phyloP scores from a whole-genome alignment of 768 basidiomycete species.

The Pisolithus sp. region DNA sequence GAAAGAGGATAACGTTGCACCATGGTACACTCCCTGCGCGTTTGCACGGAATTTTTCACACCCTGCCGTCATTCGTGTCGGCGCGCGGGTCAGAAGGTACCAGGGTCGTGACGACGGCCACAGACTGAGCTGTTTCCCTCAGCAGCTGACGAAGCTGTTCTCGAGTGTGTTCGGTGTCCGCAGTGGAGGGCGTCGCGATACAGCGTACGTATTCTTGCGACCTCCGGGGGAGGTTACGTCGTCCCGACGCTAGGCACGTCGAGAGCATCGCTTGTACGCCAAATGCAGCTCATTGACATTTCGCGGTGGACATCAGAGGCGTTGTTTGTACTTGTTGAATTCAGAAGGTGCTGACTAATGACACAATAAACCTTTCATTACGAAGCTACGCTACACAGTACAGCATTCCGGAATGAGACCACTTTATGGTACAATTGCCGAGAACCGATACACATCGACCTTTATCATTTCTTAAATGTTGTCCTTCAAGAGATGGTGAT shows the following conservation, averaged over 20 bases:
- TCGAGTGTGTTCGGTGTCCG: constrained; percentile 10
- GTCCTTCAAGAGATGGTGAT: constrained; percentile 28
- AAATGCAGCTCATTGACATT: neutral
- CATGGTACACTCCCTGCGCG: constrained; percentile 48
- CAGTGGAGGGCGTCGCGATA: constrained; percentile 3
- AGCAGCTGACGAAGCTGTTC: constrained; percentile 47
- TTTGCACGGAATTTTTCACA: neutral
- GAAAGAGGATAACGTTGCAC: constrained; percentile 92
- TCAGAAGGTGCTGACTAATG: neutral
- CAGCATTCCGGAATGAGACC: no score
- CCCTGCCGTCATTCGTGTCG: neutral
- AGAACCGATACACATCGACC: no score
- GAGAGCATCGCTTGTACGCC: neutral
- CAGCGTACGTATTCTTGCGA: neutral
- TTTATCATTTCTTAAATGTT: neutral
- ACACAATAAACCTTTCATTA: no score
- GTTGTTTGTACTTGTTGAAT: neutral
- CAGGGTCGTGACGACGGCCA: constrained; percentile 75
- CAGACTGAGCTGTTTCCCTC: constrained; percentile 77
- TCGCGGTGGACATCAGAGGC: neutral
- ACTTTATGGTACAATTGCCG: no score
- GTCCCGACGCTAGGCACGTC: neutral
- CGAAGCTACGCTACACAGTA: no score
- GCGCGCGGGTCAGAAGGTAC: neutral
- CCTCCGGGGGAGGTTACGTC: neutral